Evolutionary conservation across 345 rosid genomes (phyloP), one percentile per base, ranked within the genome.

Genomic region (Eucalyptus regnans): DNA sequence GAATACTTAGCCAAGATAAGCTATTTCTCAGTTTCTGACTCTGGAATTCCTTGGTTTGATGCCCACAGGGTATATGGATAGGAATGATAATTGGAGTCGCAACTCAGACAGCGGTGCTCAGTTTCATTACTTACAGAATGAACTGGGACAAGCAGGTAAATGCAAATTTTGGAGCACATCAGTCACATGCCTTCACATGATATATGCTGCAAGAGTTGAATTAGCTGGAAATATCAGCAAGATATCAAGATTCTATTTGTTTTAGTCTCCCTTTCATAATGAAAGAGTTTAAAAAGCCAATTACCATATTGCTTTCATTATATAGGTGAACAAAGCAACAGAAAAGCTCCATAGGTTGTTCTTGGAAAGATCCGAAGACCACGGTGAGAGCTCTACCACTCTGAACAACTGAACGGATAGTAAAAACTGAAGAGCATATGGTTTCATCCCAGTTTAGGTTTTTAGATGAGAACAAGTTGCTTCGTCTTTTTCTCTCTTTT

Each of bases 21-120:
- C 20, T 43, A 23, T 18, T 64, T 29, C 37, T n/a, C 9, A 12
- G 6, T 33, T 49, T 13, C 29, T n/a, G 48, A 48, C 79, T 17
- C 0, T 8, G 48, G 14, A 86, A 41, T 29, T 29, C 22, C 50
- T 5, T 43, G 50, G 68, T 37, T 29, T 56, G 13, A 41, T 66
- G 18, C 29, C 68, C 37, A 79, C 50, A 91, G 94, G 94, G 94
- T 31, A 83, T 92, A 89, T 92, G 94, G 92, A 68, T 90, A 13
- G 94, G 94, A 80, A 84, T 92, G 90, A 4, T 90, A 15, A 7
- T 86, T 12, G 92, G 94, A 49, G 92, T 92, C 0, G 91, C 62
- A 27, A 50, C 60, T 80, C 94, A 90, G 60, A 68, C 90, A 27
- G 17, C 29, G 8, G 68, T 88, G 52, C 92, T 92, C 31, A 64